Base-by-base conservation (phyloP, 805 yeast genomes). In the Clavispora asparagi region DNA sequence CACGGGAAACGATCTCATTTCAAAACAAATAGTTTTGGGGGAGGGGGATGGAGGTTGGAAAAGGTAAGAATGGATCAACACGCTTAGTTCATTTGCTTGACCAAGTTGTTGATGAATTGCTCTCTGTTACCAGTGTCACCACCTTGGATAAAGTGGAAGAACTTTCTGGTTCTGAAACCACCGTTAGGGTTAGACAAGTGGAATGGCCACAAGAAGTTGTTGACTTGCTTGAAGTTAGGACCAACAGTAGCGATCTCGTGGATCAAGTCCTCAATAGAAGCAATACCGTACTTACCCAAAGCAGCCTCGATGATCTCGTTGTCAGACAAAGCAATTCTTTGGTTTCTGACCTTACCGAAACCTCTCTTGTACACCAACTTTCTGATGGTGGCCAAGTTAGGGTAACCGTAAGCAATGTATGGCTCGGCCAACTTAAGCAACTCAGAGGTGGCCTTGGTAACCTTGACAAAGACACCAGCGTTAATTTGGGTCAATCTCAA, bases 41-140 rank as follows among this genome's bases (percentile, higher is more conserved):
- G 28, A 6, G 10, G 19, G 17, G 41, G 32, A 25, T 25, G n/a
- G 25, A 19, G 23, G 23, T 19, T 19, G 23, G 23, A 25, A 10
- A 14, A 26, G 23, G 25, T n/a, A 10, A 9, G 44, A 40, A 40
- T 13, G 13, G 28, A 29, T 9, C 49, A 51, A 13, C 53, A 50
- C 55, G 65, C 70, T 78, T 86, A 87, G 89, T 85, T 86, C 94
- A 86, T 87, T 74, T 87, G 85, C 81, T 88, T 87, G 71, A 88
- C 87, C 77, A 89, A 85, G 73, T 86, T 84, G 85, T 89, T 89
- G 78, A 89, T 89, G 87, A 80, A 85, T 68, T 87, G 84, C 81
- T 89, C 96, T 79, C 96, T 87, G 95, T 89, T 89, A 86, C 96
- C 96, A 76, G 89, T 83, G 81, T 94, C 85, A 85, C 96, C 96